phyloP scores from a whole-genome alignment of 371 early-diverging fungal species.

The Mortierella sp. region DNA sequence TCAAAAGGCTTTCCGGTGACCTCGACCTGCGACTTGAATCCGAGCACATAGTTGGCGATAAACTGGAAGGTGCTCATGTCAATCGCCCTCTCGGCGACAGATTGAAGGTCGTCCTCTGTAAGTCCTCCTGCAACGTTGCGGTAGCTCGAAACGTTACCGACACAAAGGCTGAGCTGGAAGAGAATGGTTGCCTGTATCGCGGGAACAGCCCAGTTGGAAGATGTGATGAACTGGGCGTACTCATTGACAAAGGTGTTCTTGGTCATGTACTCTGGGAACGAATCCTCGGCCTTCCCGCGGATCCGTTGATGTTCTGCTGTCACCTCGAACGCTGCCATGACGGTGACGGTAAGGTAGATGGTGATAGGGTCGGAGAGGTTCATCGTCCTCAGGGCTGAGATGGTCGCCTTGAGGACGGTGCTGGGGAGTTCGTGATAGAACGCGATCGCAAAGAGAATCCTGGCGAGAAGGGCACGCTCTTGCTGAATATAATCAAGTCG shows the following conservation, averaged over 20 bases:
- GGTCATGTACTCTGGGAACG: constrained; percentile 41
- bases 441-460: constrained; percentile 69
- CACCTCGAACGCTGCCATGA: constrained; percentile 52
- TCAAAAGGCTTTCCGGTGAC: constrained; percentile 51
- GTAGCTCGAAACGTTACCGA: constrained; percentile 61
- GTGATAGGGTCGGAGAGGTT: constrained; percentile 49
- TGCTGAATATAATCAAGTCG: constrained; percentile 66
- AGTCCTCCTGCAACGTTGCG: constrained; percentile 59
- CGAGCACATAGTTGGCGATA: constrained; percentile 75
- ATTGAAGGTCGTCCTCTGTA: constrained; percentile 70
- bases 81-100: constrained; percentile 71
- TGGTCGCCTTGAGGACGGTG: constrained; percentile 32
- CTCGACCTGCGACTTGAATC: constrained; percentile 62
- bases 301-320: constrained; percentile 43
- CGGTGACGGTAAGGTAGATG: constrained; percentile 50
- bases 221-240: constrained; percentile 39
- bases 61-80: constrained; percentile 74
- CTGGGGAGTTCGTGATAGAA: constrained; percentile 64
- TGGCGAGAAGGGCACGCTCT: constrained; percentile 67
- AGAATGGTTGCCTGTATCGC: constrained; percentile 73
- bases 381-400: constrained; percentile 34
- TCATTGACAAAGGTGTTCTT: constrained; percentile 43
- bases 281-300: constrained; percentile 41
- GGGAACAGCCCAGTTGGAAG: constrained; percentile 64
- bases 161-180: constrained; percentile 79